Conservation (phyloP, 2,329 filamentous ascomycete genomes). For the Niveomyces coronatus region DNA sequence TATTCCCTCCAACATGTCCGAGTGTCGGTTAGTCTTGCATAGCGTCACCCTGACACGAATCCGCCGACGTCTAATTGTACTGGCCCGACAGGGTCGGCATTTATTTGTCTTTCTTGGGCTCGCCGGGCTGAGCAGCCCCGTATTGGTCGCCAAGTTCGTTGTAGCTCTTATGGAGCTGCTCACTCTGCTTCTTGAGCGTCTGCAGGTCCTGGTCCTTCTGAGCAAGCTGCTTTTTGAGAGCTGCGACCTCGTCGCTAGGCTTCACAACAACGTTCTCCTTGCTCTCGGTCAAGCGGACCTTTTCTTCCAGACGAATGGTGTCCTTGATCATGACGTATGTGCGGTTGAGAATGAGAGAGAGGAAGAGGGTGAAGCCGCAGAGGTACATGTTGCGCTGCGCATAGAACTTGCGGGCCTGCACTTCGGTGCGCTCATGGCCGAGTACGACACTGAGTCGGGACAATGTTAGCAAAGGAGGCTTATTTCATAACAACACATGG, state of each 20-base stretch:
- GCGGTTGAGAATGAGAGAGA: constrained; percentile 96
- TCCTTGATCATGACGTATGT: constrained; percentile 98
- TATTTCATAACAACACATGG: not conserved
- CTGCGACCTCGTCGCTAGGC: constrained; percentile 63
- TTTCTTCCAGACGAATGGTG: constrained; percentile 82
- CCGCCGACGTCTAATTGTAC: not conserved
- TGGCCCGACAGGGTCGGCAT: not conserved
- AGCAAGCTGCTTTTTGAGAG: constrained; percentile 60
- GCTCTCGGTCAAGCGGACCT: constrained; percentile 67
- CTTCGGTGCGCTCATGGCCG: constrained; percentile 92
- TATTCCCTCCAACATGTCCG: not conserved
- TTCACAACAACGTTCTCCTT: constrained; percentile 64
- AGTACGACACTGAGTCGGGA: constrained; percentile 45
- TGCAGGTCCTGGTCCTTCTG: constrained; percentile 75
- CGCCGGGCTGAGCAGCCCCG: constrained; percentile 42
- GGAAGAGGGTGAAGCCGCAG: constrained; percentile 97
- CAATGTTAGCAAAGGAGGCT: not conserved
- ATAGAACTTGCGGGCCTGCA: constrained; percentile 99
- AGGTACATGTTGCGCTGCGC: constrained; percentile 99
- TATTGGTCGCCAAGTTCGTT: constrained; percentile 77
- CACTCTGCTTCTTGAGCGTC: constrained; percentile 85
- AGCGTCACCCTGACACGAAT: not conserved
- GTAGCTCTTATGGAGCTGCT: constrained; percentile 77
- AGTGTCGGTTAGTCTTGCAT: too few species aligned
- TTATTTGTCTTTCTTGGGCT: constrained; percentile 50